Evolutionary conservation across 139 green algal species (phyloP), one percentile per base, ranked within the genome.

Genomic region (Chlorella sp.): DNA sequence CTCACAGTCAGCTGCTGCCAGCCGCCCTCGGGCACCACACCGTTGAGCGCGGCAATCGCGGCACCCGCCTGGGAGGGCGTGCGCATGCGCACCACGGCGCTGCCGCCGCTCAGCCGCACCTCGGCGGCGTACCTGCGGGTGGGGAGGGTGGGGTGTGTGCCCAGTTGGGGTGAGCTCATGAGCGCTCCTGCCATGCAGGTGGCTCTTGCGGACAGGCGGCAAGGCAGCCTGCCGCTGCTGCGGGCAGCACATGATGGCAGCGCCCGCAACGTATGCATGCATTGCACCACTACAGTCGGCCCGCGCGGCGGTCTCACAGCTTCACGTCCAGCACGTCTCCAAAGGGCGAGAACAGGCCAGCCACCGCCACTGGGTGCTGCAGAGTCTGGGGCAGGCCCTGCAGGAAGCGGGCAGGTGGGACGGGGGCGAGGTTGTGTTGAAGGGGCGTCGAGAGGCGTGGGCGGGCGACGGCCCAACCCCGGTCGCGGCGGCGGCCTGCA

Each of bases 1-100:
- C 75, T 56, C 75, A 82, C 75, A 15, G 75, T 82, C 57, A 82
- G 75, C 75, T 82, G 75, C 75, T 82, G 75, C 75, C 75, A 82
- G 75, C 75, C 75, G 57, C 75, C 75, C n/a, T 82, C 75, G 23
- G 75, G 75, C 34, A 82, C 56, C 15, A 55, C 75, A 34, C 75
- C 75, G 57, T 82, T 82, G 56, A 82, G 75, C 6, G 75, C 75
- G 75, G 75, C 75, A 39, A 82, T 73, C 36, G 76, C 76, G 57
- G 76, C 36, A 3, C 30, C 76, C 15, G 76, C 76, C 76, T 82
- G 76, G 25, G 36, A 20, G 9, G 25, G 11, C 15, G 28, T 72
- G 15, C 76, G 76, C 76, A 82, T 82, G 57, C 76, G 76, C 47
- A 82, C 75, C 56, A 82, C 76, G 0, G 76, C 76, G 15, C 56